These are phyloP conservation scores for Pyrenula massariospora DNA, from an alignment of 495 filamentous ascomycete genomes.

Conservation along the genomic window DNA sequence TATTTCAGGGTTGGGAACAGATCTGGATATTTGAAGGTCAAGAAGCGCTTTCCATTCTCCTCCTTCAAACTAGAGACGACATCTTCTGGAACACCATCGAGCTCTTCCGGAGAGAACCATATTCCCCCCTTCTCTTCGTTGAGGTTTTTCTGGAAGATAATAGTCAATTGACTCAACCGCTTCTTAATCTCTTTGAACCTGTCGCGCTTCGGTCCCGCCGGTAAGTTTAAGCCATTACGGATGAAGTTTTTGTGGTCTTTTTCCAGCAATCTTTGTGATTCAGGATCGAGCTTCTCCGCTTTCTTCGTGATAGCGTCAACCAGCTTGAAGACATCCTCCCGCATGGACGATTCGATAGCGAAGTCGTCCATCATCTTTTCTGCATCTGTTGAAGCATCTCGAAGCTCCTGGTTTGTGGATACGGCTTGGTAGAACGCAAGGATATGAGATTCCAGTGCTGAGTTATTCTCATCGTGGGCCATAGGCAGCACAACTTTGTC, in stretches of 20 bases:
- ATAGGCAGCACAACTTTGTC: constrained; percentile 52
- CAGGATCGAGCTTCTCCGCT: constrained; percentile 48
- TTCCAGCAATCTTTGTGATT: constrained; percentile 51
- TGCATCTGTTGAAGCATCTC: constrained; percentile 58
- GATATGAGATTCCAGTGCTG: constrained; percentile 46
- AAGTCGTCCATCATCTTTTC: constrained; percentile 59
- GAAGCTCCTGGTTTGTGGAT: constrained; percentile 53
- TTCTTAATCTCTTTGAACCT: constrained; percentile 68
- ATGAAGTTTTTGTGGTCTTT: constrained; percentile 59
- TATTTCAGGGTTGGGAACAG: constrained; percentile 57
- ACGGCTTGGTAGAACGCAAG: constrained; percentile 74
- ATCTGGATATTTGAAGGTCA: constrained; percentile 64
- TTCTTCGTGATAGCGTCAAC: constrained; percentile 49
- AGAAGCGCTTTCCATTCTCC: constrained; percentile 48
- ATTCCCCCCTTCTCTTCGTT: constrained; percentile 59
- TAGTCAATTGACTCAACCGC: constrained; percentile 50
- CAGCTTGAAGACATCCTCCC: constrained; percentile 54
- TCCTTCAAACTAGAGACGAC: constrained; percentile 54
- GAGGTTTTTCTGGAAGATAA: constrained; percentile 56
- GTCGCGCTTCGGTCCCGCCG: constrained; percentile 47
- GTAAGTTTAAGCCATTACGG: constrained; percentile 49
- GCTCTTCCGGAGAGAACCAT: constrained; percentile 50
- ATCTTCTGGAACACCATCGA: constrained; percentile 54
- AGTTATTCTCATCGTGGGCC: constrained; percentile 54
- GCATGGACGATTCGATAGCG: constrained; percentile 53